A percentile compares a stretch with the other conserved stretches of the same genome.
Conservation (phyloP, 768 basidiomycete species). For the Boletus rubropictus region DNA sequence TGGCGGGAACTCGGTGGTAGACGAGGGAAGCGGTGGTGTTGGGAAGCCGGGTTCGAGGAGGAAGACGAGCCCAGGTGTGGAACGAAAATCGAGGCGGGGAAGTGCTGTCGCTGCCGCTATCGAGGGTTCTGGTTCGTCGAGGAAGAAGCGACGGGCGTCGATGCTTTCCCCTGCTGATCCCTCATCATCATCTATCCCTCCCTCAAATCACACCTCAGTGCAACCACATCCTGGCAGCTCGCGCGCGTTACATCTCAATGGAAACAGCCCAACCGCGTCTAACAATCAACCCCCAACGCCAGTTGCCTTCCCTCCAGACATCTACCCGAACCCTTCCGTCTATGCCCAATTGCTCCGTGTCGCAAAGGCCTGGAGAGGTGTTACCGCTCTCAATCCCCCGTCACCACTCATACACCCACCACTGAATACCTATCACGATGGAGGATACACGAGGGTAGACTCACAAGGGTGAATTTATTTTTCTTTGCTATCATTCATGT, state of each 20-base stretch:
- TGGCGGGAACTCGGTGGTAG: constrained; percentile 11
- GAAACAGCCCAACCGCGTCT: background rate
- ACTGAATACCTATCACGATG: constrained; percentile 21
- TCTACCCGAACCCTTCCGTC: constrained; percentile 32
- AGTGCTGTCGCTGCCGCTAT: constrained; percentile 33
- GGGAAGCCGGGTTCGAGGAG: constrained; percentile 28
- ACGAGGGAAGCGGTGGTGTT: constrained; percentile 12
- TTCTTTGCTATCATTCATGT: background rate
- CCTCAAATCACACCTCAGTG: constrained; percentile 6
- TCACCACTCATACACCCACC: constrained; percentile 16
- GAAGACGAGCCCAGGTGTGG: constrained; percentile 36
- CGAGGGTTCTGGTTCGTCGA: constrained; percentile 29
- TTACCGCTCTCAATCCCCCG: constrained; percentile 47
- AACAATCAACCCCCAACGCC: constrained; percentile 18
- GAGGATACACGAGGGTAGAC: constrained; percentile 19
- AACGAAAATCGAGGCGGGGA: constrained; percentile 34
- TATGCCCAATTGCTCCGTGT: constrained; percentile 50
- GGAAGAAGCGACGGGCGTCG: constrained; percentile 37
- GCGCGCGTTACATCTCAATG: constrained; percentile 14
- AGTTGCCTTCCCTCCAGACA: constrained; percentile 36
- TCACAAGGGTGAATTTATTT: constrained; percentile 25
- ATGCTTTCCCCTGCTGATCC: constrained; percentile 27
- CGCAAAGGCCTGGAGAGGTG: constrained; percentile 61
- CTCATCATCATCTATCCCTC: constrained; percentile 14
- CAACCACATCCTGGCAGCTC: constrained; percentile 18